Percentiles rank a stretch among this genome's conserved stretches.
These are phyloP conservation scores for Hapsidospora chrysogenum DNA, from an alignment of 495 filamentous ascomycete species.

Conservation along the genomic window DNA sequence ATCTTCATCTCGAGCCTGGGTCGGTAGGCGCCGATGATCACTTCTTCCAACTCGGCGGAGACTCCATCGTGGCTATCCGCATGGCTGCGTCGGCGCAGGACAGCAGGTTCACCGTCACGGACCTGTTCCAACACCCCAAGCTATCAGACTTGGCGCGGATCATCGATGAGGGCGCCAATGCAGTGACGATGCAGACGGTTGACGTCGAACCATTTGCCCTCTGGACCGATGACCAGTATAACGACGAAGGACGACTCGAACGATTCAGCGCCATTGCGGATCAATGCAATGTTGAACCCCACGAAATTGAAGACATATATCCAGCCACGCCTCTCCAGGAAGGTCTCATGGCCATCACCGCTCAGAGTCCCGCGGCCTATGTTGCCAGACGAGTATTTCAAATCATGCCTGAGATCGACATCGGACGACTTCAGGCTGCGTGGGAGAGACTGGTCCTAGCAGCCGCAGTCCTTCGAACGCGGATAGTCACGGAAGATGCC, in stretches of 20 bases:
- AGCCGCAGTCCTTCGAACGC: neutral
- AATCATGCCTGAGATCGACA: neutral
- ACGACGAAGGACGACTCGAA: neutral
- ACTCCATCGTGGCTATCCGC: conserved; percentile 54
- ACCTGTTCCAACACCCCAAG: conserved; percentile 29
- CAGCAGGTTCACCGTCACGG: conserved; percentile 33
- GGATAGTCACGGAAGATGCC: no score
- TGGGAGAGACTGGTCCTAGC: neutral
- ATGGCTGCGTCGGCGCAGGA: conserved; percentile 35
- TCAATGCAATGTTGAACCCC: neutral
- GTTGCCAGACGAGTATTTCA: neutral
- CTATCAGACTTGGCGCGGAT: conserved; percentile 24
- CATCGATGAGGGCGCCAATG: neutral
- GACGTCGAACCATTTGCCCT: neutral
- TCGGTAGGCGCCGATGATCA: conserved; percentile 32
- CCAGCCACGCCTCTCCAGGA: conserved; percentile 41
- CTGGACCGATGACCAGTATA: neutral
- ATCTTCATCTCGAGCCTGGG: neutral
- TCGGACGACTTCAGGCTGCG: neutral
- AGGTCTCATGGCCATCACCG: conserved; percentile 25
- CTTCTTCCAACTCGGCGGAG: conserved; percentile 50
- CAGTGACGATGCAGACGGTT: neutral
- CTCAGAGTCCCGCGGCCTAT: neutral
- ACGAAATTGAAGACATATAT: conserved; percentile 2
- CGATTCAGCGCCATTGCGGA: neutral